phyloP scores from a whole-genome alignment of 805 yeast genomes.

The Saccharomycopsis sp. region DNA sequence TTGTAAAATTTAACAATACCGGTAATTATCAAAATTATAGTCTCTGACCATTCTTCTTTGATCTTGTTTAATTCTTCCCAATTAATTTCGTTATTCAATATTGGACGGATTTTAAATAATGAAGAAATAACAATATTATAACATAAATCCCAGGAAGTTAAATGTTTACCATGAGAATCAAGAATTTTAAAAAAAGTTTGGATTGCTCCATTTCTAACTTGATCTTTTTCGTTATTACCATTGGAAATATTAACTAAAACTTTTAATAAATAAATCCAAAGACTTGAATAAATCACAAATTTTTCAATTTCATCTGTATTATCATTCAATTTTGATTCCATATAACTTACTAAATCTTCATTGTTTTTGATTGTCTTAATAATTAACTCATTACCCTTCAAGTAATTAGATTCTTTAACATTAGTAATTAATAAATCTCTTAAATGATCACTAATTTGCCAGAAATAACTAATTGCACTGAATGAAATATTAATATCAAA shows the following conservation, averaged over 20 bases:
- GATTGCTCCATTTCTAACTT: conserved; percentile 81
- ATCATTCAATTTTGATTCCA: conserved; percentile 4
- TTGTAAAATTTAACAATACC: conserved; percentile 59
- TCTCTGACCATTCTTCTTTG: conserved; percentile 43
- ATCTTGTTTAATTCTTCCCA: conserved; percentile 13
- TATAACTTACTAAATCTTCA: conserved; percentile 21
- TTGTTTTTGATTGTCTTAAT: conserved; percentile 18
- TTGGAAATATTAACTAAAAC: conserved; percentile 51
- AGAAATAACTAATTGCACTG: conserved; percentile 83
- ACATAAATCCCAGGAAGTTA: conserved; percentile 61
- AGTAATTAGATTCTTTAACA: not conserved
- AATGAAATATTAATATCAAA: conserved; percentile 80
- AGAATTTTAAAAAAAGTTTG: conserved; percentile 81
- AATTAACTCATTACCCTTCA: conserved; percentile 10
- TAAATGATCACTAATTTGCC: conserved; percentile 79
- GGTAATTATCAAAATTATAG: conserved; percentile 45
- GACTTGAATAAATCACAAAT: conserved; percentile 24
- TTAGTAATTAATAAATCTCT: conserved; percentile 23
- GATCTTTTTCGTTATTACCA: conserved; percentile 61
- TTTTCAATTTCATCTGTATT: conserved; percentile 19
- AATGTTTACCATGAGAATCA: conserved; percentile 53
- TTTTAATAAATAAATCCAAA: conserved; percentile 58
- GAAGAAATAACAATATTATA: conserved; percentile 51
- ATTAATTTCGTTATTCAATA: conserved; percentile 18
- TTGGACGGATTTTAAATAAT: conserved; percentile 26